Evolutionary conservation across 192 early-diverging fungal species (phyloP).

Genomic region (Coemansia erecta): DNA sequence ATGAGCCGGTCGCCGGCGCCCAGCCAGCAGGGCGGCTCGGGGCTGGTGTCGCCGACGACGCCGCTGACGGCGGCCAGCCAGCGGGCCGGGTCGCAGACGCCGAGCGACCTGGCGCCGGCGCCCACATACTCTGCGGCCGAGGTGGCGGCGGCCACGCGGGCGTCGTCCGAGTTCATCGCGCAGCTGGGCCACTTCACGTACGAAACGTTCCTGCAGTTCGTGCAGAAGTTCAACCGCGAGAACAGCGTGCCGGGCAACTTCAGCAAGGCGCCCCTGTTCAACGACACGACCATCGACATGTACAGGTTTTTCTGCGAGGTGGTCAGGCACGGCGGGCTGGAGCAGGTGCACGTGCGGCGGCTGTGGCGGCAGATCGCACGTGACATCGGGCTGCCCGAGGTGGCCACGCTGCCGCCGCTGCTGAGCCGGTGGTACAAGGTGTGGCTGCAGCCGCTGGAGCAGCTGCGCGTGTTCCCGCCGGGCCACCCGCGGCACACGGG

Average conservation of each 20-base stretch:
- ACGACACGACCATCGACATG: constrained; percentile 34
- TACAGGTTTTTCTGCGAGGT: constrained; percentile 52
- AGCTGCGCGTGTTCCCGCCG: constrained; percentile 46
- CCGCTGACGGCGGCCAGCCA: constrained; percentile 28
- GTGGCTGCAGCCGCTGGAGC: constrained; percentile 52
- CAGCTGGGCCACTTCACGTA: constrained; percentile 36
- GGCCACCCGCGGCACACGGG: constrained; percentile 51
- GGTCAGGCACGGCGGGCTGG: constrained; percentile 40
- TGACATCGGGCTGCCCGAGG: constrained; percentile 45
- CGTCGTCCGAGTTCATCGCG: constrained; percentile 43
- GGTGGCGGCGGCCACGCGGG: constrained; percentile 32
- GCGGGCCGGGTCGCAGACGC: constrained; percentile 30
- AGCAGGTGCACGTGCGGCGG: constrained; percentile 44
- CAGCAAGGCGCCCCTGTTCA: constrained; percentile 40
- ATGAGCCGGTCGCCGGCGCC: constrained; percentile 44
- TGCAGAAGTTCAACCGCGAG: constrained; percentile 45
- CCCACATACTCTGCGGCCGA: constrained; percentile 37
- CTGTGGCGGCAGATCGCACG: constrained; percentile 52
- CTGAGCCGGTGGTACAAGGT: constrained; percentile 55
- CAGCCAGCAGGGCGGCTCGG: constrained; percentile 8
- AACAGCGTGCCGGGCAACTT: constrained; percentile 40
- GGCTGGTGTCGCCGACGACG: constrained; percentile 30
- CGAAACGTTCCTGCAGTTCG: constrained; percentile 35
- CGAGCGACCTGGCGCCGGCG: constrained; percentile 25
- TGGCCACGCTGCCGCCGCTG: constrained; percentile 43